Percentiles rank a stretch among this genome's conserved stretches.
phyloP scores from a whole-genome alignment of 371 early-diverging fungal species.

The Syncephalastrum racemosum region DNA sequence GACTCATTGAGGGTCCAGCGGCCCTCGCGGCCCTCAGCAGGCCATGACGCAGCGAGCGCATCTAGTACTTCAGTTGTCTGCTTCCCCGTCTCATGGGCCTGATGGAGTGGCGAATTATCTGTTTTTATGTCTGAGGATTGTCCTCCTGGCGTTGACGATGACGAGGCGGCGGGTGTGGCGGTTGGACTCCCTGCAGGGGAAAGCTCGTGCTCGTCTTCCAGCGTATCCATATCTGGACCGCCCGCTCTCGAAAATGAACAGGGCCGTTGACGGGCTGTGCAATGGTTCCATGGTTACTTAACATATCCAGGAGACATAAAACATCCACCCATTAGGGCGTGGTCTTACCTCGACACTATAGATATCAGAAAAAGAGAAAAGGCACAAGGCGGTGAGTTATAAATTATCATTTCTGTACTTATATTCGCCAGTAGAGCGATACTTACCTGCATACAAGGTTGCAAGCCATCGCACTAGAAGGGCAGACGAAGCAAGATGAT shows the following conservation, averaged over 20 bases:
- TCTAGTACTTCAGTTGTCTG: slow-evolving; percentile 9
- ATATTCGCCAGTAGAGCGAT: neutral
- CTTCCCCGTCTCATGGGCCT: no score
- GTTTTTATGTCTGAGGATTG: neutral
- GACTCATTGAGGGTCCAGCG: slow-evolving; percentile 25
- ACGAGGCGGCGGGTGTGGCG: no score
- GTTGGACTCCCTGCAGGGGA: no score
- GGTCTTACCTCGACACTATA: slow-evolving; percentile 49
- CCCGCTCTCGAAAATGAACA: no score
- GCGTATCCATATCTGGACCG: no score
- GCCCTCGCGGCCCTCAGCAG: slow-evolving; percentile 19
- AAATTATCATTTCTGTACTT: neutral
- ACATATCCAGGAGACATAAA: neutral
- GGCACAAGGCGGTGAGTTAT: slow-evolving; percentile 7
- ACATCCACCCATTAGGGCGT: neutral
- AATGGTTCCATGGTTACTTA: neutral
- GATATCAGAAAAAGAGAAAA: neutral
- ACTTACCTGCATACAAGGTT: slow-evolving; percentile 56
- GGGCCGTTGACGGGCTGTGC: no score
- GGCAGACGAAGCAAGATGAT: neutral
- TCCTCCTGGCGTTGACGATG: no score
- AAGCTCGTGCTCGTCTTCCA: no score
- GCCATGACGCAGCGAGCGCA: slow-evolving; percentile 14
- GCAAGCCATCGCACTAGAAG: slow-evolving; percentile 49
- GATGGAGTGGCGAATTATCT: neutral